phyloP scores from a whole-genome alignment of 345 rosid genomes.

The Salix dunnii region DNA sequence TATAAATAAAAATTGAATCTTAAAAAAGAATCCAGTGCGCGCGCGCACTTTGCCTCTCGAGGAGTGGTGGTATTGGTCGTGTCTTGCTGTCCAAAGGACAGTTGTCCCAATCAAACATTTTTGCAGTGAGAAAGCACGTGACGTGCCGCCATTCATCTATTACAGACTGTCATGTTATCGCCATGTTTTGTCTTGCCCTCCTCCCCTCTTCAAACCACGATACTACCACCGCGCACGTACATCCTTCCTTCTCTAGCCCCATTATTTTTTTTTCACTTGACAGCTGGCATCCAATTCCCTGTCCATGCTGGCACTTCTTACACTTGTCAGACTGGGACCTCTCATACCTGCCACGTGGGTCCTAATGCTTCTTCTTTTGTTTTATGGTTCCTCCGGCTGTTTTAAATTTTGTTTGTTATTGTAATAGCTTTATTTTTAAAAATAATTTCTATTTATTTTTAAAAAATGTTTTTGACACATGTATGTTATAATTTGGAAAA shows the following conservation, averaged over 20 bases:
- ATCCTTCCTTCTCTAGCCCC: not conserved
- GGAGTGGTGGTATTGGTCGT: not conserved
- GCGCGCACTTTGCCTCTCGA: not conserved
- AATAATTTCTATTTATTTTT: too few relatives aligned
- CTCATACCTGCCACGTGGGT: not conserved
- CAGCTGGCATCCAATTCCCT: conserved; percentile 5
- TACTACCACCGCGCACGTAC: too few relatives aligned
- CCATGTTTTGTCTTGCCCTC: not conserved
- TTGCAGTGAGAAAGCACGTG: not conserved
- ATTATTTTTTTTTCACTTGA: not conserved
- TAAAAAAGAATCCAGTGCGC: too few relatives aligned
- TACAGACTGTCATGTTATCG: conserved; percentile 2
- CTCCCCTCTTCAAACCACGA: too few relatives aligned
- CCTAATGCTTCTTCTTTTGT: not conserved
- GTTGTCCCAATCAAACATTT: conserved; percentile 1
- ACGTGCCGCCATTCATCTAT: not conserved
- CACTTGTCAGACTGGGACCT: not conserved
- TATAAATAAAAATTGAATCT: too few relatives aligned
- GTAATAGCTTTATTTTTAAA: too few relatives aligned
- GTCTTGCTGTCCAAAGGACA: conserved; percentile 4
- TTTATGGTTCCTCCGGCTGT: not conserved
- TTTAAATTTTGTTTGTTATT: not conserved
- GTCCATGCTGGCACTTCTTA: conserved; percentile 9
- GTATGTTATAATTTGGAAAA: too few relatives aligned
- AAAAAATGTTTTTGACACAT: too few relatives aligned